Conservation (phyloP, 139 green algal genomes). For the Edaphochlamys debaryana region DNA sequence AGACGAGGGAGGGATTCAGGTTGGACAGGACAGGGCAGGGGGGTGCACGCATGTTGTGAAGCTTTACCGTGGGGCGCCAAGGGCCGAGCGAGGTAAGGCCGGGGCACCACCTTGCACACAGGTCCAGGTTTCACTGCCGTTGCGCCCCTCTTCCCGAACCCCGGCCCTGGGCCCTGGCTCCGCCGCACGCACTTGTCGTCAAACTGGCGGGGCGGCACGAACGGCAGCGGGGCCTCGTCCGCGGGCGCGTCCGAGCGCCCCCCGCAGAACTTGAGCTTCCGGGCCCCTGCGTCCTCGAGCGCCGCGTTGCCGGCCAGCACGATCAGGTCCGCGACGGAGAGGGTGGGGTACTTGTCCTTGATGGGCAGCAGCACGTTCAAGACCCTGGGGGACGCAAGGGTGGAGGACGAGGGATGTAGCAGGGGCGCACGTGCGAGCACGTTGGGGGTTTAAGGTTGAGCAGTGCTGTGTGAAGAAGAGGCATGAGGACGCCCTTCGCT, state of each 20-base stretch:
- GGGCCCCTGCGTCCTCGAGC: background rate
- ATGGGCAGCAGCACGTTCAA: conserved; percentile 34
- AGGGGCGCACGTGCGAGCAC: too few species aligned
- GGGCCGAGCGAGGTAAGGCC: too few species aligned
- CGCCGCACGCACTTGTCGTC: conserved; percentile 5
- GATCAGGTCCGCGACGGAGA: conserved; percentile 58
- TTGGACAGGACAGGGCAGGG: background rate
- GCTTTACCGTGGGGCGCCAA: too few species aligned
- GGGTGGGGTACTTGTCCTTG: conserved; percentile 10
- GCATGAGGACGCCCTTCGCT: too few species aligned
- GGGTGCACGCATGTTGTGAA: background rate
- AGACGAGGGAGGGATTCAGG: background rate
- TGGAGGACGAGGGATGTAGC: background rate
- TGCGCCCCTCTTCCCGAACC: background rate
- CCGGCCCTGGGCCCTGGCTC: too few species aligned
- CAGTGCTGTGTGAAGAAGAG: too few species aligned
- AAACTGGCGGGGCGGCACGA: background rate
- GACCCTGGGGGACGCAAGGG: background rate
- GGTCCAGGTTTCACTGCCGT: background rate
- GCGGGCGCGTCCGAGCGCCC: conserved; percentile 47
- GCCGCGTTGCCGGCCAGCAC: conserved; percentile 52
- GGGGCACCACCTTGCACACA: background rate
- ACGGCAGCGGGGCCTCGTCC: background rate
- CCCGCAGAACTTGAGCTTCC: conserved; percentile 43
- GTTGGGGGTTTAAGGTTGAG: background rate